phyloP scores from a whole-genome alignment of 352 stramenopile species.

The Phytophthora crassamura region DNA sequence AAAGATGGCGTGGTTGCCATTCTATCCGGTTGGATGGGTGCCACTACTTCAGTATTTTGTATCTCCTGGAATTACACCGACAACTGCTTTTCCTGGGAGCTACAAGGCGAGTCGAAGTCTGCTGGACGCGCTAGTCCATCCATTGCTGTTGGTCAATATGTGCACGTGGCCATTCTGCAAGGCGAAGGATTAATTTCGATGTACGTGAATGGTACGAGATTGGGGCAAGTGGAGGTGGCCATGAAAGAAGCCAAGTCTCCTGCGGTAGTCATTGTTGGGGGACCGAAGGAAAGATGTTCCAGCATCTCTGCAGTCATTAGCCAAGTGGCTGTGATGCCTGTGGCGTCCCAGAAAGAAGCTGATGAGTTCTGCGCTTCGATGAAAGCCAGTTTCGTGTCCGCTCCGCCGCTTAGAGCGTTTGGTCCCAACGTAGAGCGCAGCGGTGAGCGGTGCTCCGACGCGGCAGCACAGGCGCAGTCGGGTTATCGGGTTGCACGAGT shows the following conservation, averaged over 20 bases:
- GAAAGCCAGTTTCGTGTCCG: constrained; percentile 52
- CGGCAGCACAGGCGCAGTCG: constrained; percentile 45
- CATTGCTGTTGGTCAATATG: constrained; percentile 31
- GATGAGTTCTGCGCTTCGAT: constrained; percentile 46
- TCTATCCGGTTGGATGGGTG: constrained; percentile 26
- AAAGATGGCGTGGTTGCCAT: constrained; percentile 1
- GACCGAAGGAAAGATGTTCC: constrained; percentile 20
- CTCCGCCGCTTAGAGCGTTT: constrained; percentile 54
- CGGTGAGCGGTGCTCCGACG: constrained; percentile 40
- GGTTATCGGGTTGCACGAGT: constrained; percentile 61
- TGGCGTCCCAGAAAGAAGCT: constrained; percentile 16
- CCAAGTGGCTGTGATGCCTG: constrained; percentile 53
- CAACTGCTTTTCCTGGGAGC: constrained; percentile 17
- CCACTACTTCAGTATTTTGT: constrained; percentile 18
- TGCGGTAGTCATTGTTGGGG: constrained; percentile 21
- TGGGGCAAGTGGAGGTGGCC: constrained; percentile 3
- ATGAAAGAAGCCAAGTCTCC: background rate
- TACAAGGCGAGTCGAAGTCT: constrained; percentile 6
- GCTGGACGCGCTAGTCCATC: background rate
- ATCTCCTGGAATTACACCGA: constrained; percentile 27
- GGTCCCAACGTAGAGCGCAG: constrained; percentile 31
- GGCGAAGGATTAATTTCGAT: constrained; percentile 10
- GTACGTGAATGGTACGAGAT: constrained; percentile 32
- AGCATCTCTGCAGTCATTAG: constrained; percentile 38
- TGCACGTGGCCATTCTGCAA: constrained; percentile 32